A percentile compares a stretch with the other conserved stretches of the same genome.
phyloP scores from a whole-genome alignment of 2,329 filamentous ascomycete genomes.

The Aspergillus oerlinghausenensis region DNA sequence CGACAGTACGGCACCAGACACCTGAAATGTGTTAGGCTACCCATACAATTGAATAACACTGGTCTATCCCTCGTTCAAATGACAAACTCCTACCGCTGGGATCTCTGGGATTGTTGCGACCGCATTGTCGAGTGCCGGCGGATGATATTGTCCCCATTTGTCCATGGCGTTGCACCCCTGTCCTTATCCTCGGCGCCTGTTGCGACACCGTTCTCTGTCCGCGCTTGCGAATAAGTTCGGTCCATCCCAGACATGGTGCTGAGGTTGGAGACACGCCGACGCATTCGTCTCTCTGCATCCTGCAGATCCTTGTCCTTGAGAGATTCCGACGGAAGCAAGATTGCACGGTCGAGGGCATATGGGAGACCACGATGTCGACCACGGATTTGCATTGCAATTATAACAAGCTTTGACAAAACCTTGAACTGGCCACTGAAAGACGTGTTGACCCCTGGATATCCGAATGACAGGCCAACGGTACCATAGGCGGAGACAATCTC shows the following conservation, averaged over 20 bases:
- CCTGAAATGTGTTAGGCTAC: background rate
- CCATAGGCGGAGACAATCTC: constrained; percentile 89
- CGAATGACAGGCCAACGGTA: constrained; percentile 86
- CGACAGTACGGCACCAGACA: background rate
- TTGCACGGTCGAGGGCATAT: constrained; percentile 65
- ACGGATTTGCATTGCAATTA: constrained; percentile 63
- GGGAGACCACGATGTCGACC: constrained; percentile 62
- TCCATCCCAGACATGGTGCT: constrained; percentile 25
- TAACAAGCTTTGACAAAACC: constrained; percentile 61
- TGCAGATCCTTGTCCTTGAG: constrained; percentile 57
- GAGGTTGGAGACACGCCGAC: constrained; percentile 33
- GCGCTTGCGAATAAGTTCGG: constrained; percentile 20
- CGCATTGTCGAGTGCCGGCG: constrained; percentile 26
- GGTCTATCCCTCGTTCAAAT: background rate
- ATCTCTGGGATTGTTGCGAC: constrained; percentile 22
- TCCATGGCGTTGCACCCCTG: constrained; percentile 13
- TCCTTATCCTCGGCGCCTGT: constrained; percentile 24
- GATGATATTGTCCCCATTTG: constrained; percentile 18
- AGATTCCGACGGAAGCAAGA: constrained; percentile 63
- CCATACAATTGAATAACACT: background rate
- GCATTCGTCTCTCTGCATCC: constrained; percentile 46
- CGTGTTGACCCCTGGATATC: constrained; percentile 69
- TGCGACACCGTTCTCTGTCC: constrained; percentile 17
- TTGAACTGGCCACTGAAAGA: constrained; percentile 81
- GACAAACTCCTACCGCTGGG: constrained; percentile 10